A percentile compares a stretch with the other conserved stretches of the same genome.
These are phyloP conservation scores for Rutstroemia sp. DNA, from an alignment of 2,329 filamentous ascomycete genomes.

Conservation along the genomic window DNA sequence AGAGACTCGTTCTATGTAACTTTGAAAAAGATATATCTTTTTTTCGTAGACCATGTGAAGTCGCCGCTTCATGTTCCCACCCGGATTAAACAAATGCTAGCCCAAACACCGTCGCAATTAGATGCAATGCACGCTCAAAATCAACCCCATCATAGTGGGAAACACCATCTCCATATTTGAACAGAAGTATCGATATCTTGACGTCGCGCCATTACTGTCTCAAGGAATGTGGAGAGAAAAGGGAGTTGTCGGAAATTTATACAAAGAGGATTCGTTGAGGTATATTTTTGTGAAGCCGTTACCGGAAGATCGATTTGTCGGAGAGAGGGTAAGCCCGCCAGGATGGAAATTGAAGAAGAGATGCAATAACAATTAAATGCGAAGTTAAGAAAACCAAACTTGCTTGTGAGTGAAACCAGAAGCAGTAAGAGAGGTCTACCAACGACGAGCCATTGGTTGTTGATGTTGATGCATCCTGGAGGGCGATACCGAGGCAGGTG, in stretches of 20 bases:
- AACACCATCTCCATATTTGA: constrained; percentile 26
- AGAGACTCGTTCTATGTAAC: constrained; percentile 31
- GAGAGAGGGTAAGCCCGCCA: constrained; percentile 26
- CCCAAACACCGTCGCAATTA: constrained; percentile 29
- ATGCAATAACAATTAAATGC: constrained; percentile 27
- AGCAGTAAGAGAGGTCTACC: constrained; percentile 21
- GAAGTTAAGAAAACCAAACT: constrained; percentile 19
- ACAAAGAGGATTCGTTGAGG: constrained; percentile 30
- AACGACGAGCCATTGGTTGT: constrained; percentile 19
- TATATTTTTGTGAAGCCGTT: constrained; percentile 18
- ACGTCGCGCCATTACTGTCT: constrained; percentile 26
- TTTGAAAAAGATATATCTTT: constrained; percentile 24
- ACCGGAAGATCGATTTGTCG: constrained; percentile 27
- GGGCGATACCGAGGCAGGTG: constrained; percentile 65
- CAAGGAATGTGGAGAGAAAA: constrained; percentile 25
- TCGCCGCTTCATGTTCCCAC: constrained; percentile 28
- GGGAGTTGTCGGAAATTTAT: constrained; percentile 24
- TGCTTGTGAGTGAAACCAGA: constrained; percentile 18
- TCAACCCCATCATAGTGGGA: constrained; percentile 22
- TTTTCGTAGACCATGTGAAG: constrained; percentile 28
- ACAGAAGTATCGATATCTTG: constrained; percentile 30
- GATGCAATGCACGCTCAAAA: constrained; percentile 30
- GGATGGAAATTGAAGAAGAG: constrained; percentile 21
- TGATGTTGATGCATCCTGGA: constrained; percentile 44
- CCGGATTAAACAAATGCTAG: constrained; percentile 26